Base-by-base conservation (phyloP, 352 stramenopile genomes). In the Albugo laibachii region DNA sequence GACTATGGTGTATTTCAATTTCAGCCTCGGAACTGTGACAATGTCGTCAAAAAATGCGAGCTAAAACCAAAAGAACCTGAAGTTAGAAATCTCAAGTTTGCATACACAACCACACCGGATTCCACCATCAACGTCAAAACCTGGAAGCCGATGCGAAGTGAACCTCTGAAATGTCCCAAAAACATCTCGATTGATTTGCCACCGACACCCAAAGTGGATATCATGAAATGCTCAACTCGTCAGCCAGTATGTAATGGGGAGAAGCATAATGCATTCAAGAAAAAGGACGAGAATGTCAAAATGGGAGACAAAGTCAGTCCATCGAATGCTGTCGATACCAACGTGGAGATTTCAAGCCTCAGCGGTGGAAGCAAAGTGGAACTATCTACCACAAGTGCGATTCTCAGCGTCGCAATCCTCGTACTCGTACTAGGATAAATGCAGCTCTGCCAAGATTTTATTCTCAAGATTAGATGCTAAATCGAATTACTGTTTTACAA, bases 1-100 rank as follows among this genome's bases (percentile, higher is more conserved):
- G 81, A 82, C 42, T 86, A 78, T 45, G 76, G 73, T 11, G 54
- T 81, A n/a, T 65, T 65, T 11, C 81, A 81, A 58, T 83, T 80
- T 47, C 49, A 64, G 20, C 68, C 71, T 19, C 61, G 79, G 27
- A 49, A 75, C 20, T 81, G 71, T 39, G 59, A 81, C 53, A 63
- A 80, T 41, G 24, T 31, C 24, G 8, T 31, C 8, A 3, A 43
- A 43, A 51, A 72, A 27, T 57, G 50, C 13, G 58, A 58, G 3
- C 54, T 55, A 40, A 81, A 69, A 53, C 52, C 62, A 35, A 81
- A 77, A 45, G 69, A 50, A 14, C 68, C 68, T 4, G 70, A 88
- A 56, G 83, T 70, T 46, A 56, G 69, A 4, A 73, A 74, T 55
- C 62, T 88, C 34, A 80, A 82, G 53, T 62, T 60, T 36, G 70